A percentile compares a stretch with the other conserved stretches of the same genome.
These are phyloP conservation scores for Conticribra guillardii DNA, from an alignment of 108 stramenopile species.

Conservation along the genomic window DNA sequence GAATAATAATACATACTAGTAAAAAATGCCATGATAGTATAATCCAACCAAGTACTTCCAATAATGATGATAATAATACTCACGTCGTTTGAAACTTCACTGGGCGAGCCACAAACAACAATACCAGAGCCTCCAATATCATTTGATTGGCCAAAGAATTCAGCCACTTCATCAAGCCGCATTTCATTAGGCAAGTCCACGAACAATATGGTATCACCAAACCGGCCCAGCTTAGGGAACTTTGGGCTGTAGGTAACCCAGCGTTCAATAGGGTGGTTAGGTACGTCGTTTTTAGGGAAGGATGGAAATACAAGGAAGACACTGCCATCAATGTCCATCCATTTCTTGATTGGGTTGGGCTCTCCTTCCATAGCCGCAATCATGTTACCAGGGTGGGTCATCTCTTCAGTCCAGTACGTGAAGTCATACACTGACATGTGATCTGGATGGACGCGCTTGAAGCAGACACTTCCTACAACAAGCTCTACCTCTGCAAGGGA, in stretches of 20 bases:
- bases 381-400: slow-evolving; percentile 51
- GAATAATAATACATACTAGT: too few species aligned
- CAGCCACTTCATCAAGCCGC: slow-evolving; percentile 39
- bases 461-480: slow-evolving; percentile 27
- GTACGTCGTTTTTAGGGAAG: slow-evolving; percentile 15
- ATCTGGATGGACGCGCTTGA: slow-evolving; percentile 41
- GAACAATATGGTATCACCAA: slow-evolving; percentile 13
- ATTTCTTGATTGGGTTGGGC: slow-evolving; percentile 50
- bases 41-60: too few species aligned
- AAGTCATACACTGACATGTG: slow-evolving; percentile 50
- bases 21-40: too few species aligned
- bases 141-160: slow-evolving; percentile 37
- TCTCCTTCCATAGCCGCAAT: slow-evolving; percentile 33
- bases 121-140: slow-evolving; percentile 24
- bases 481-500: slow-evolving; percentile 29
- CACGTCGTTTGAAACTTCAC: slow-evolving; percentile 60
- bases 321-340: slow-evolving; percentile 36
- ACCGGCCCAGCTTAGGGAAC: slow-evolving; percentile 37
- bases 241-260: slow-evolving; percentile 34
- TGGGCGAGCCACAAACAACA: slow-evolving; percentile 69
- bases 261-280: slow-evolving; percentile 40
- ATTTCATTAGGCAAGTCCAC: slow-evolving; percentile 15
- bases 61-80: too few species aligned
- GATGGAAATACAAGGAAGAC: slow-evolving; percentile 21
- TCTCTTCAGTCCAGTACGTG: slow-evolving; percentile 37